A percentile compares a stretch with the other conserved stretches of the same genome.
These are phyloP conservation scores for Kodamaea neixiangensis DNA, from an alignment of 805 yeast genomes.

Conservation along the genomic window DNA sequence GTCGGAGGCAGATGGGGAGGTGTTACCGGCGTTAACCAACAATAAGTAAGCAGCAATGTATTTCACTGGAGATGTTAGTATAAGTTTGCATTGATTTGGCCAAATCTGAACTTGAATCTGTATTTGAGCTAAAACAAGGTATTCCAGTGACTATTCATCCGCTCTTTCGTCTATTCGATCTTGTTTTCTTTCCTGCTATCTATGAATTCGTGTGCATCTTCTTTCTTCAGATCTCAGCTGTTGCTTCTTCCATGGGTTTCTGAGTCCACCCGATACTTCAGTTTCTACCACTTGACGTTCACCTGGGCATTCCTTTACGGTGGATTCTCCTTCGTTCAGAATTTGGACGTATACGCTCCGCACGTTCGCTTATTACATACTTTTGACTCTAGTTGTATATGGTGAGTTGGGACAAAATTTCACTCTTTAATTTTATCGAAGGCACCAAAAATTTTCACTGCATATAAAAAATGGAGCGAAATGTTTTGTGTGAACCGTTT, in stretches of 20 bases:
- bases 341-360: background rate
- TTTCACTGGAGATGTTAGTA: conserved; percentile 40
- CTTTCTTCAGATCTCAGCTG: too few relatives aligned
- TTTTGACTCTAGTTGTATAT: conserved; percentile 9
- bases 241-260: too few relatives aligned
- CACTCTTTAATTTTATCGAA: conserved; percentile 5
- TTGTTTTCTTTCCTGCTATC: too few relatives aligned
- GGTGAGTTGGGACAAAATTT: conserved; percentile 5
- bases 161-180: too few relatives aligned
- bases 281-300: background rate
- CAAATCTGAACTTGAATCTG: background rate
- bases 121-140: too few relatives aligned
- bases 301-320: background rate
- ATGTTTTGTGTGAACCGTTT: background rate
- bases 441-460: conserved; percentile 10
- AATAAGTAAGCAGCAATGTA: conserved; percentile 51
- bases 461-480: conserved; percentile 1
- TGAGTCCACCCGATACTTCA: too few relatives aligned
- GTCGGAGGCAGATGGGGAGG: conserved; percentile 46
- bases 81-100: background rate
- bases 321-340: background rate
- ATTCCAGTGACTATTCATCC: too few relatives aligned
- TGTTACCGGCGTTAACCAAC: conserved; percentile 49
- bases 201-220: too few relatives aligned
- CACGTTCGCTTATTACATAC: conserved; percentile 7